Evolutionary conservation across 2,329 filamentous ascomycete genomes (phyloP), one percentile per base, ranked within the genome.

Genomic region (Pestalotiopsis sp.): DNA sequence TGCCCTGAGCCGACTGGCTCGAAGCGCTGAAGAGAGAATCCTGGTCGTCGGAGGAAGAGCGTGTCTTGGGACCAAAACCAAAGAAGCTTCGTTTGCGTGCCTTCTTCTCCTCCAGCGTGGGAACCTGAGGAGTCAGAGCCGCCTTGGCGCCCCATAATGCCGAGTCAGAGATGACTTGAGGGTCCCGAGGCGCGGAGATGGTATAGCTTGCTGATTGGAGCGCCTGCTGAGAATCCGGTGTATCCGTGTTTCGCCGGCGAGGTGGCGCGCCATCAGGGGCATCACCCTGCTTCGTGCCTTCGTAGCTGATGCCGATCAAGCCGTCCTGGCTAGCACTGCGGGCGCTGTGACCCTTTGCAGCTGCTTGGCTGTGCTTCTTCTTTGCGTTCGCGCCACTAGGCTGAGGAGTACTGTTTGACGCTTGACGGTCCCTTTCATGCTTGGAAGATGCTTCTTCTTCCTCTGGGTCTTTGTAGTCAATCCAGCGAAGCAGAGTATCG

Each of bases 101-200:
- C 80, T 92, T 92, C 80, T 97, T 96, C 76, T 96, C 95, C 40
- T 93, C 91, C 49, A 79, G 80, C 13, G 82, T 83, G n/a, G 81
- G 82, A 67, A 72, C 85, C 71, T 78, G 86, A 68, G 78, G 87
- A 78, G 60, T 78, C 31, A 86, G 78, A 12, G 82, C 83, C n/a
- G 87, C 78, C 79, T 91, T 96, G 79, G 93, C 93, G n/a, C 94
- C 94, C 94, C 95, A 97, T 4, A 89, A 86, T n/a, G 90, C 88
- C 17, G 90, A 87, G 78, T 98, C 93, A 31, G 95, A 91, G 71
- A 98, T 97, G 20, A 94, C 86, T 63, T 93, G 89, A 17, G 92
- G 91, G 77, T 98, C 96, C 68, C 91, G 95, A 1, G 95, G 95
- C 1, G 86, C 93, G 1, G 95, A 98, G 66, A 98, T 98, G n/a